These are phyloP conservation scores for Chaetoceros tenuissimus DNA, from an alignment of 108 stramenopile species.

Conservation along the genomic window DNA sequence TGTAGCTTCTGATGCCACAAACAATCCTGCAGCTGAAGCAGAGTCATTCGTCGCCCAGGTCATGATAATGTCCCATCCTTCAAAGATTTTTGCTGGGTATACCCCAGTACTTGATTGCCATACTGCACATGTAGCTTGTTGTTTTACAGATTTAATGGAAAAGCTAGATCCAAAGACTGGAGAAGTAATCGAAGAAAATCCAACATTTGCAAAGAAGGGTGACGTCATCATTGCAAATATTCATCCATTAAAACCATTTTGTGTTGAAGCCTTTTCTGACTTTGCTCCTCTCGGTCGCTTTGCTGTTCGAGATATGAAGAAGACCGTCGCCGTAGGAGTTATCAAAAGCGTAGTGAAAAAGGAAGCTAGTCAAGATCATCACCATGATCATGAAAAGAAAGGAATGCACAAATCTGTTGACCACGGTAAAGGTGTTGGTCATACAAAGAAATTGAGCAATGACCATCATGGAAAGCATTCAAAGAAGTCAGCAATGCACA, in stretches of 20 bases:
- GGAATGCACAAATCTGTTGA: neutral
- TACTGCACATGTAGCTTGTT: conserved; percentile 92
- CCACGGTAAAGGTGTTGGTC: too few relatives aligned
- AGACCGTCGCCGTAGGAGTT: conserved; percentile 90
- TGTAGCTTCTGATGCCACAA: conserved; percentile 77
- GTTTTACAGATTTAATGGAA: conserved; percentile 72
- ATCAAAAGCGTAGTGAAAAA: conserved; percentile 80
- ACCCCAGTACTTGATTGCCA: conserved; percentile 90
- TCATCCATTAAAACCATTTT: conserved; percentile 84
- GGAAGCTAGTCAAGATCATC: conserved; percentile 7
- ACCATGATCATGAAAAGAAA: conserved; percentile 1
- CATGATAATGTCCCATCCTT: conserved; percentile 93
- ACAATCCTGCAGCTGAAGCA: conserved; percentile 61
- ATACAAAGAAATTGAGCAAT: too few relatives aligned
- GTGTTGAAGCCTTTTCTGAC: conserved; percentile 85
- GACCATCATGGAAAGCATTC: too few relatives aligned
- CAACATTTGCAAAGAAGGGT: conserved; percentile 81
- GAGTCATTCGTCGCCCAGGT: conserved; percentile 82
- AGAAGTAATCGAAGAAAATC: conserved; percentile 78
- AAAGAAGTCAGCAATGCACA: too few relatives aligned
- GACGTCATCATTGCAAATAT: conserved; percentile 87
- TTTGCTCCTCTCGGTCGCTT: conserved; percentile 93
- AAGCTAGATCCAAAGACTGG: conserved; percentile 91
- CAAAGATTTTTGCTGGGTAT: conserved; percentile 89
- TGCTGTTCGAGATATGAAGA: conserved; percentile 84